Percentiles rank a stretch among this genome's conserved stretches.
Evolutionary conservation across 129 eudicot genomes (phyloP).

Genomic region (Arctium minus): DNA sequence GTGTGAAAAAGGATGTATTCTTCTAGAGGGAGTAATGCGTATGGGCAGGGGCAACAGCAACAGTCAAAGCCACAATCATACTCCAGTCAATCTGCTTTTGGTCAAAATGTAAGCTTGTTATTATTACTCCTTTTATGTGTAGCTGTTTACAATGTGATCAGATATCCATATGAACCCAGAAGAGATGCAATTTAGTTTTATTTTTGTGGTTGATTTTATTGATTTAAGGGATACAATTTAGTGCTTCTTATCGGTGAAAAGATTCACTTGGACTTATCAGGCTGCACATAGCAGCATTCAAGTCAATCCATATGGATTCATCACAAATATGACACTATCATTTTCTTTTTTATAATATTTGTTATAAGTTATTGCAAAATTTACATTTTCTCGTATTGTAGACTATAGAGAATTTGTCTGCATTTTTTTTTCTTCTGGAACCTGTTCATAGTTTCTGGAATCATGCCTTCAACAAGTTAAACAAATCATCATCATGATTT

Average conservation of each 20-base stretch:
- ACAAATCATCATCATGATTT: neutral
- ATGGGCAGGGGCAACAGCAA: constrained; percentile 51
- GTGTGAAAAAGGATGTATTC: constrained; percentile 49
- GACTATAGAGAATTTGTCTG: neutral
- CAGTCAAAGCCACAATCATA: constrained; percentile 42
- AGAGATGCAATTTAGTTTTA: neutral
- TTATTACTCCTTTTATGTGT: neutral
- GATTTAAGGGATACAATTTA: neutral
- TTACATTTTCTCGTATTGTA: neutral
- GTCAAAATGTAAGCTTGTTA: constrained; percentile 47
- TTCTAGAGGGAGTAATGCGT: constrained; percentile 62
- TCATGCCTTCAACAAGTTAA: neutral
- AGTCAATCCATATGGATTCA: neutral
- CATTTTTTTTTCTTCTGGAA: neutral
- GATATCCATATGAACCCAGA: neutral
- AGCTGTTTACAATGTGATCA: neutral
- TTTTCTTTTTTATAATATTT: neutral
- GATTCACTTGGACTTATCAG: neutral
- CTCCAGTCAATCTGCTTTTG: constrained; percentile 60
- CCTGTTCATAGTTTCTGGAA: neutral
- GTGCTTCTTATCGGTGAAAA: neutral
- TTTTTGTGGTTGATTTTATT: neutral
- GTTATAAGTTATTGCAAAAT: neutral
- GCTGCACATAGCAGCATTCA: neutral
- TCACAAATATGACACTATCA: neutral